Base-by-base conservation (phyloP, 2,329 filamentous ascomycete species). In the Aspergillus spinulosporus region DNA sequence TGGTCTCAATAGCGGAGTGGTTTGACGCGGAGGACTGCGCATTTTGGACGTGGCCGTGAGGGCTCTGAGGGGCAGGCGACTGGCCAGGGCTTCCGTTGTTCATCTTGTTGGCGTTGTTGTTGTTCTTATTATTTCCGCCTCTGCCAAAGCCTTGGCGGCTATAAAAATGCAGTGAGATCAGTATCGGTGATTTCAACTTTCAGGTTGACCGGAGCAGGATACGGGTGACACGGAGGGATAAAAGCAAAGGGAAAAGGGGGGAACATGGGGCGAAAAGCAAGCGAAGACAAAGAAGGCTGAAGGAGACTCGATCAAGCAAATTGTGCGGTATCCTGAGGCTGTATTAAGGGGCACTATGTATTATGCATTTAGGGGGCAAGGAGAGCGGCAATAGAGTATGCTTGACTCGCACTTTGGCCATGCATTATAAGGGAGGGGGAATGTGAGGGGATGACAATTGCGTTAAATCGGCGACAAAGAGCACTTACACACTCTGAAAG, bases 71-170 rank as follows among this genome's bases (percentile, higher is more conserved):
- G 56, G 65, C 61, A 31, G 72, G 64, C 42, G 68, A 65, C 54
- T 63, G 66, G 31, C 66, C 66, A 40, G 69, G 67, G 52, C 65
- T 64, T 60, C 68, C 70, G 59, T 67, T 72, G 52, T 68, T 71
- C 63, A 72, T 72, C 60, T 77, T 77, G 49, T 74, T 73, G 43
- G 67, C 63, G 59, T 70, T 71, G 53, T 72, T 72, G 53, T 69
- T 68, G 56, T 68, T 70, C 34, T 65, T 65, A 50, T 65, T 66
- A 50, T 56, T 60, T 36, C 74, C 74, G 61, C 74, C 76, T 62
- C 77, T 68, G 66, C 76, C 76, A 70, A 79, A 79, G 57, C 76
- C 76, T 68, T 79, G 76, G 68, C 77, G 77, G 66, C 77, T 79
- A 60, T 48, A 66, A 46, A 58, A 40, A 54, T 52, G 66, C 64